phyloP scores from a whole-genome alignment of 805 yeast species.

The Schwanniomyces vanrijiae region DNA sequence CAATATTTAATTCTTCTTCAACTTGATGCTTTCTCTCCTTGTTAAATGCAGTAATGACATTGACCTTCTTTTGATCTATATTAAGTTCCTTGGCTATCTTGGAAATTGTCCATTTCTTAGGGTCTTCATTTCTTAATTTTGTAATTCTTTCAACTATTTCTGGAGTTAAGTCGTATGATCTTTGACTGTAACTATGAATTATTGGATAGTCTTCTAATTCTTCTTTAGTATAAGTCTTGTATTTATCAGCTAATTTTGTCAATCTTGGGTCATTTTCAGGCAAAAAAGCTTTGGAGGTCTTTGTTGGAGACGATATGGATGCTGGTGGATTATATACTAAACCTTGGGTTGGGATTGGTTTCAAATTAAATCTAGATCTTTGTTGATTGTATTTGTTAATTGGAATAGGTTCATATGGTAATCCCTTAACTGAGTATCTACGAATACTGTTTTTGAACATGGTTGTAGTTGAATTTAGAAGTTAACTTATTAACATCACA shows the following conservation, averaged over 20 bases:
- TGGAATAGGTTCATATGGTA: slow-evolving; percentile 44
- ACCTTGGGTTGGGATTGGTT: slow-evolving; percentile 56
- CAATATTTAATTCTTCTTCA: slow-evolving; percentile 44
- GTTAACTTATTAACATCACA: neutral
- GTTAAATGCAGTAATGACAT: slow-evolving; percentile 45
- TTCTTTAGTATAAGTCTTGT: slow-evolving; percentile 29
- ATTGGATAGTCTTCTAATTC: slow-evolving; percentile 41
- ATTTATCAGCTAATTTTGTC: slow-evolving; percentile 23
- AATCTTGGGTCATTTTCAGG: slow-evolving; percentile 63
- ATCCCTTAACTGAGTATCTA: slow-evolving; percentile 13
- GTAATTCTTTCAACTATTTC: slow-evolving; percentile 58
- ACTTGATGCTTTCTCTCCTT: slow-evolving; percentile 43
- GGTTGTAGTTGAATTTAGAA: neutral
- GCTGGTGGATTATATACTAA: slow-evolving; percentile 65
- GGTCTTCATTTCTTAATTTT: slow-evolving; percentile 55
- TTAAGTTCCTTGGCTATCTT: slow-evolving; percentile 60
- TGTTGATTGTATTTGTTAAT: slow-evolving; percentile 56
- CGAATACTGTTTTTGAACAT: slow-evolving; percentile 7
- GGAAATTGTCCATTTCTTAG: slow-evolving; percentile 61
- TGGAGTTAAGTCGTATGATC: slow-evolving; percentile 56
- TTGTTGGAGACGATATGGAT: slow-evolving; percentile 42
- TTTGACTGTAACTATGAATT: slow-evolving; percentile 38
- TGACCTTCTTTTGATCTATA: slow-evolving; percentile 41
- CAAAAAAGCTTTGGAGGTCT: slow-evolving; percentile 69
- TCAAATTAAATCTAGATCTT: slow-evolving; percentile 67